Percentiles rank a stretch among this genome's conserved stretches.
These are phyloP conservation scores for Coemansia sp. DNA, from an alignment of 192 early-diverging fungal genomes.

Conservation along the genomic window DNA sequence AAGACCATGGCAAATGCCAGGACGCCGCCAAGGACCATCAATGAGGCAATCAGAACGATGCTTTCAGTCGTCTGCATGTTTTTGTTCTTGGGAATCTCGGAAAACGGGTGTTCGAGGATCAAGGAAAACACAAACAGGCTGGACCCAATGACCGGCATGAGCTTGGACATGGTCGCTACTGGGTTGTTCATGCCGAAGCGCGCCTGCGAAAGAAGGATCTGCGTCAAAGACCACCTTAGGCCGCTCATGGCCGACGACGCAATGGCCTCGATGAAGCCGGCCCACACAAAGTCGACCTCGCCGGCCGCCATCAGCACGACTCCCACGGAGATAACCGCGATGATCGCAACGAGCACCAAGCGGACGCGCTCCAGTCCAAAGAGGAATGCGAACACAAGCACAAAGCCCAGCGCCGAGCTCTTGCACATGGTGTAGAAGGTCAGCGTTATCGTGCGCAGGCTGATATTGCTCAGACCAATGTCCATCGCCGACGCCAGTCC, in stretches of 20 bases:
- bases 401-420: conserved; percentile 69
- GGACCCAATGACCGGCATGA: conserved; percentile 75
- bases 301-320: conserved; percentile 84
- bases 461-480: conserved; percentile 85
- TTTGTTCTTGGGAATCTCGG: conserved; percentile 32
- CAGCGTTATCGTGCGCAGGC: conserved; percentile 81
- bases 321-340: conserved; percentile 75
- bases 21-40: conserved; percentile 73
- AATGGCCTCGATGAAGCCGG: conserved; percentile 77
- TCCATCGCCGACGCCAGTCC: conserved; percentile 85
- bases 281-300: conserved; percentile 75
- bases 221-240: conserved; percentile 87
- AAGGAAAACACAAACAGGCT: conserved; percentile 65
- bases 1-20: conserved; percentile 88
- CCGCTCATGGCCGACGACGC: conserved; percentile 77
- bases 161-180: conserved; percentile 75
- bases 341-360: conserved; percentile 66
- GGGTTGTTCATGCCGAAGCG: conserved; percentile 84
- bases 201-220: conserved; percentile 73
- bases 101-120: conserved; percentile 59
- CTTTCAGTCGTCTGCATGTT: conserved; percentile 24
- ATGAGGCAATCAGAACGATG: conserved; percentile 12
- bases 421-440: conserved; percentile 93
- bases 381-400: conserved; percentile 87
- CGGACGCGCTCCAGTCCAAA: conserved; percentile 82